phyloP scores from a whole-genome alignment of 768 basidiomycete genomes.

The Termitomyces bulborhizus region DNA sequence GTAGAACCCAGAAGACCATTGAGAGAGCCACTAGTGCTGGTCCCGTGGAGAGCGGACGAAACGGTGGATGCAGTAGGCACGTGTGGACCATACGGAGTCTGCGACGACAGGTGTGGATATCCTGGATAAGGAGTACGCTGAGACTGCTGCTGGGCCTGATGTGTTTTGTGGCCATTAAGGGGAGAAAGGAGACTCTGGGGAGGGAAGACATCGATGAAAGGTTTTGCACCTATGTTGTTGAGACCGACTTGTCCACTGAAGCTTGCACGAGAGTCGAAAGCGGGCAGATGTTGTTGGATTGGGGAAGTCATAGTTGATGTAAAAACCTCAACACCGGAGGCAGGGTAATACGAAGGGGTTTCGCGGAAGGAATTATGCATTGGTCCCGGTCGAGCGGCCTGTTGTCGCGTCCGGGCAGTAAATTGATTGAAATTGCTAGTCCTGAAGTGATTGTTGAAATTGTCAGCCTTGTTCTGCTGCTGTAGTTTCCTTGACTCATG shows the following conservation, averaged over 20 bases:
- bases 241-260: slow-evolving; percentile 22
- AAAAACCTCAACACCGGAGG: slow-evolving; percentile 27
- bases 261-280: slow-evolving; percentile 29
- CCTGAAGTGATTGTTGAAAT: slow-evolving; percentile 26
- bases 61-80: slow-evolving; percentile 34
- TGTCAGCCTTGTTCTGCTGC: slow-evolving; percentile 27
- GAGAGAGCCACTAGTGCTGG: slow-evolving; percentile 13
- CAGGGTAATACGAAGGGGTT: slow-evolving; percentile 23
- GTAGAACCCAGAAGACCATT: slow-evolving; percentile 19
- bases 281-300: slow-evolving; percentile 28
- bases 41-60: slow-evolving; percentile 16
- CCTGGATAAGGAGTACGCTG: slow-evolving; percentile 23
- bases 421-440: slow-evolving; percentile 24
- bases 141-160: slow-evolving; percentile 20
- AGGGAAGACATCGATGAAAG: slow-evolving; percentile 23
- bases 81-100: slow-evolving; percentile 73
- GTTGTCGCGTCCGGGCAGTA: slow-evolving; percentile 36
- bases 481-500: slow-evolving; percentile 30
- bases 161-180: slow-evolving; percentile 17
- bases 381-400: slow-evolving; percentile 27
- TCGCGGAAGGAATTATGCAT: slow-evolving; percentile 31
- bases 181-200: slow-evolving; percentile 16
- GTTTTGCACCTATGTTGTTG: slow-evolving; percentile 22
- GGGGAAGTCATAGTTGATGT: slow-evolving; percentile 32
- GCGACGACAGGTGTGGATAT: slow-evolving; percentile 52